Base-by-base conservation (phyloP, 78 protist genomes). In the Dictyostelium firmibasis region DNA sequence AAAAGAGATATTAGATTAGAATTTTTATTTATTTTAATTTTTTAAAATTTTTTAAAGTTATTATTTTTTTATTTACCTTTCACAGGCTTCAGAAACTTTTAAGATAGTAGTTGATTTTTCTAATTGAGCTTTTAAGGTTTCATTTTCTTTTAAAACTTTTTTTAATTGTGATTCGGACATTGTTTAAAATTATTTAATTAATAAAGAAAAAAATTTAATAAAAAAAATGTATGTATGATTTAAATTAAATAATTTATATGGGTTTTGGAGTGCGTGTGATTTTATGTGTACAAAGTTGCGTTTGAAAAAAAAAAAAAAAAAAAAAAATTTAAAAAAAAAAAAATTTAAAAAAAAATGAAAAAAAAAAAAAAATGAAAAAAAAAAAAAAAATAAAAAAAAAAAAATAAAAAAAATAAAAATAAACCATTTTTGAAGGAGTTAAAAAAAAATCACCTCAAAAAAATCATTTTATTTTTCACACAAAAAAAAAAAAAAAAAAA, bases 131-230 rank as follows among this genome's bases (percentile, higher is more conserved):
- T 88, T 88, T 83, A 88, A 81, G 44, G 64, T 25, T 81, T 88
- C 94, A 31, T 88, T 88, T 69, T 88, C 94, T 83, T 88, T 88
- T 38, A 88, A 44, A 36, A 88, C 94, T 50, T 88, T 88, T 57
- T 88, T 88, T 43, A 88, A 81, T 81, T 88, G 94, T 57, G 86
- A 75, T 69, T 88, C 94, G n/a, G 94, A 88, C 94, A 88, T 88
- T 76, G 6, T 76, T 9, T 36, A 20, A 33, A 25, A 33, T 62
- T 20, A 62, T 62, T 62, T n/a, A n/a, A 62, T 20, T 62, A 27
- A n/a, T 47, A 50, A 47, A 69, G 72, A 69, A 69, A 72, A 70
- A 70, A 70, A 70, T 31, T 5, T 29, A 31, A 16, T 25, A 72
- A 72, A 72, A 72, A 29, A 16, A n/a, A n/a, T n/a, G n/a, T n/a